A percentile compares a stretch with the other conserved stretches of the same genome.
Conservation (phyloP, 2,329 filamentous ascomycete genomes). For the Plectosphaerella plurivora region DNA sequence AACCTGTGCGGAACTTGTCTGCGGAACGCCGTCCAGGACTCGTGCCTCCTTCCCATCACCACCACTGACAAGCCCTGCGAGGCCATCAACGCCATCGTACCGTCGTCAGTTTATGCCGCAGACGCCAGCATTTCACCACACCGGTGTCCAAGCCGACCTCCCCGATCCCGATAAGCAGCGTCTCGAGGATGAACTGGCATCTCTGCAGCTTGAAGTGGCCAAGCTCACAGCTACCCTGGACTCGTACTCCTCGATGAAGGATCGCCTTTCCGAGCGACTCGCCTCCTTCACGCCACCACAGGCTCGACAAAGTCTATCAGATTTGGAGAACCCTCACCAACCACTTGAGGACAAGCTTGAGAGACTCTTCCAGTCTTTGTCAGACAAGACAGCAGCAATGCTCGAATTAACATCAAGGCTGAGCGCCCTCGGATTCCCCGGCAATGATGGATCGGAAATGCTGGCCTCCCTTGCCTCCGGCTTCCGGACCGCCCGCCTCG, state of each 20-base stretch:
- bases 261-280: constrained; percentile 31
- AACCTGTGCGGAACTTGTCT: constrained; percentile 44
- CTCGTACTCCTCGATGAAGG: constrained; percentile 37
- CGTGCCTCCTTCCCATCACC: constrained; percentile 50
- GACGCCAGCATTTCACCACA: constrained; percentile 24
- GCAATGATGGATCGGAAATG: constrained; percentile 42
- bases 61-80: constrained; percentile 46
- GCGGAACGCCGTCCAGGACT: constrained; percentile 44
- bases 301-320: constrained; percentile 2
- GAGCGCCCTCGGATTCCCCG: constrained; percentile 44
- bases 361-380: constrained; percentile 37
- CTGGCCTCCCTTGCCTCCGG: constrained; percentile 40
- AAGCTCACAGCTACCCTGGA: constrained; percentile 44
- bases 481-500: constrained; percentile 53
- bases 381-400: constrained; percentile 44
- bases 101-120: constrained; percentile 6
- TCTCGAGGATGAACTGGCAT: constrained; percentile 42
- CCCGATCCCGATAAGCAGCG: constrained; percentile 36
- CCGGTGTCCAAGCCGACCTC: constrained; percentile 33
- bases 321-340: constrained; percentile 13
- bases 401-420: constrained; percentile 40
- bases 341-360: constrained; percentile 38
- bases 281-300: constrained; percentile 16
- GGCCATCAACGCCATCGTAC: constrained; percentile 32
- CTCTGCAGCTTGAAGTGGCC: constrained; percentile 41